phyloP scores from a whole-genome alignment of 225 moss, liverwort and hornwort species.

The Physcomitrellopsis africana region DNA sequence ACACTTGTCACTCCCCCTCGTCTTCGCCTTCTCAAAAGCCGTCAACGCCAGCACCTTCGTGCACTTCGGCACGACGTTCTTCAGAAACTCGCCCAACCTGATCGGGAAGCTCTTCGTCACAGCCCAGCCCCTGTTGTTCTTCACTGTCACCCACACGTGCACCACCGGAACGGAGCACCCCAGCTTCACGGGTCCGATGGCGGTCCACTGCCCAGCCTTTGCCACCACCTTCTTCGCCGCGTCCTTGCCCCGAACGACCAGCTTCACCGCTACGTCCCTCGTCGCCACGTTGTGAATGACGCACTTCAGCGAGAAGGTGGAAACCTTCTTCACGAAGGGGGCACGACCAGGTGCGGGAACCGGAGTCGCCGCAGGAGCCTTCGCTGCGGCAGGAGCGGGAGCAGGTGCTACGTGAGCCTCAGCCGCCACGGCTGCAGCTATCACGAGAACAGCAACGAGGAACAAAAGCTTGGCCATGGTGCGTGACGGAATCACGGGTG shows the following conservation, averaged over 20 bases:
- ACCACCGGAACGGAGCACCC: neutral
- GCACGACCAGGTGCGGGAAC: neutral
- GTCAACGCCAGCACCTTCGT: neutral
- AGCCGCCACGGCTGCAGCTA: neutral
- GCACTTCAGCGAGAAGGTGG: neutral
- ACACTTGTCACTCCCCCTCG: neutral
- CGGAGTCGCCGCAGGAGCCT: neutral
- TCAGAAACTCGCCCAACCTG: neutral
- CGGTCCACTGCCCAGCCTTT: slow-evolving; percentile 3
- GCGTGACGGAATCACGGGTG: neutral
- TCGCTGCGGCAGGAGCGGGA: neutral
- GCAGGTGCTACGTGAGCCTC: neutral
- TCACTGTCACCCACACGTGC: neutral
- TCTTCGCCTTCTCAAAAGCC: neutral
- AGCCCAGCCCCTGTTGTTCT: neutral
- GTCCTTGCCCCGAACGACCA: neutral
- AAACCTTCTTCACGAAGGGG: neutral
- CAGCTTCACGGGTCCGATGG: slow-evolving; percentile 20
- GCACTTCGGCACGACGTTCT: neutral
- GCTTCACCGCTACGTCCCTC: neutral
- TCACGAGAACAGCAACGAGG: neutral
- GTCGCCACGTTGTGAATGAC: slow-evolving; percentile 6
- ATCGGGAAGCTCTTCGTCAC: neutral
- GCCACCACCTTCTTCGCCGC: neutral
- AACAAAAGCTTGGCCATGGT: neutral